Evolutionary conservation across 2,329 filamentous ascomycete species (phyloP), one percentile per base, ranked within the genome.

Genomic region (Pseudopyricularia javanii): DNA sequence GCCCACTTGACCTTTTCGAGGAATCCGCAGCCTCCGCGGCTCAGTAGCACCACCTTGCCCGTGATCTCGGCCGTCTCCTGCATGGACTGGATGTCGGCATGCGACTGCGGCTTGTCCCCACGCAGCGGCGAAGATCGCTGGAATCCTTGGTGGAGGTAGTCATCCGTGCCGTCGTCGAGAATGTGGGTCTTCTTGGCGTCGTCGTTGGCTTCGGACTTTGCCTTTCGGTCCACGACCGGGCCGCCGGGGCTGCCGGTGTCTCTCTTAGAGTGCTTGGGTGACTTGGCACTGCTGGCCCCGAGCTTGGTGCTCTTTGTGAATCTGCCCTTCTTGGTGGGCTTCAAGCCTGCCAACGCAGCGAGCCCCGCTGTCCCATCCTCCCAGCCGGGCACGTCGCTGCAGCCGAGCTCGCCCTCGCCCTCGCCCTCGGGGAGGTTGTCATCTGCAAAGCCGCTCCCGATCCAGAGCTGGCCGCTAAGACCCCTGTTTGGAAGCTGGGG

Each of bases 1-100:
- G 87, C 89, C 93, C 93, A 98, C 72, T 94, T 91, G 57, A 93
- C 89, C 69, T 98, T 98, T 64, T 97, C 91, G 55, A 96, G 70
- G 66, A 98, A 98, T 5, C 93, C 93, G 67, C 93, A 98, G 7
- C 91, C 93, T 54, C 93, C 93, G 53, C 93, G 83, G 66, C 88
- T 94, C 54, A 98, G 74, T 51, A 98, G 73, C 2, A 95, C 93
- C 49, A 98, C 82, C 69, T 95, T 97, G 59, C 93, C 93, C 32
- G 84, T 78, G 57, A 98, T 97, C 65, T 97, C 91, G 22, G 91
- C 90, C 52, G 83, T 83, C 69, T 96, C 89, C 68, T 96, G 90
- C 56, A 95, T 74, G 1, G 86, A 91, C 65, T 95, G 88, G 56
- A 95, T 95, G 67, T 96, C 89, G 56, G 89, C 88, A 68, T 95